A percentile compares a stretch with the other conserved stretches of the same genome.
Conservation (phyloP, 441 rosid species). For the Sinapis alba region DNA sequence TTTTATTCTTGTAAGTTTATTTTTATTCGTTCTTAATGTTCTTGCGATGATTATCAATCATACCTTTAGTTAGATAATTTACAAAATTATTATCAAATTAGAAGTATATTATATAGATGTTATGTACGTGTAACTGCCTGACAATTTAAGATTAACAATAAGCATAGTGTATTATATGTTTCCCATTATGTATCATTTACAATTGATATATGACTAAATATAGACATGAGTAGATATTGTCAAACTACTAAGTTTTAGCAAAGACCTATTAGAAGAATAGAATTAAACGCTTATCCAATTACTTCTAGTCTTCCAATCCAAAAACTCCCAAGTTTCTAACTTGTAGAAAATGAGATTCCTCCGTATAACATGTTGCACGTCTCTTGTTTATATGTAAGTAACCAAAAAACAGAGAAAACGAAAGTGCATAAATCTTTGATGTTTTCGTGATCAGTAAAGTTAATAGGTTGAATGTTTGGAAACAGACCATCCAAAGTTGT, state of each 20-base stretch:
- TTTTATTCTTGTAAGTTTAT: too few species aligned
- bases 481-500: conserved; percentile 6
- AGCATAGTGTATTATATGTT: not conserved
- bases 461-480: not conserved
- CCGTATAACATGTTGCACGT: conserved; percentile 14
- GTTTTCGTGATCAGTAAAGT: not conserved
- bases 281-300: too few species aligned
- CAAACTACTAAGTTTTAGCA: conserved; percentile 28
- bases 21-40: too few species aligned
- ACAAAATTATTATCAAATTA: not conserved
- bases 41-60: too few species aligned
- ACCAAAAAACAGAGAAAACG: not conserved
- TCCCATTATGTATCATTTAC: not conserved
- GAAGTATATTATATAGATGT: conserved; percentile 2
- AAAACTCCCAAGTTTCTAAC: conserved; percentile 27
- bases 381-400: not conserved
- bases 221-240: conserved; percentile 26
- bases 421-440: not conserved
- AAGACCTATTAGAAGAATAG: conserved; percentile 15
- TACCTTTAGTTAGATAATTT: not conserved
- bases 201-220: conserved; percentile 15
- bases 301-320: conserved; percentile 17
- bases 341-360: conserved; percentile 19
- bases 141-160: not conserved
- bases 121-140: not conserved